Base-by-base conservation (phyloP, 2,329 filamentous ascomycete genomes). In the Paramyrothecium roridum region DNA sequence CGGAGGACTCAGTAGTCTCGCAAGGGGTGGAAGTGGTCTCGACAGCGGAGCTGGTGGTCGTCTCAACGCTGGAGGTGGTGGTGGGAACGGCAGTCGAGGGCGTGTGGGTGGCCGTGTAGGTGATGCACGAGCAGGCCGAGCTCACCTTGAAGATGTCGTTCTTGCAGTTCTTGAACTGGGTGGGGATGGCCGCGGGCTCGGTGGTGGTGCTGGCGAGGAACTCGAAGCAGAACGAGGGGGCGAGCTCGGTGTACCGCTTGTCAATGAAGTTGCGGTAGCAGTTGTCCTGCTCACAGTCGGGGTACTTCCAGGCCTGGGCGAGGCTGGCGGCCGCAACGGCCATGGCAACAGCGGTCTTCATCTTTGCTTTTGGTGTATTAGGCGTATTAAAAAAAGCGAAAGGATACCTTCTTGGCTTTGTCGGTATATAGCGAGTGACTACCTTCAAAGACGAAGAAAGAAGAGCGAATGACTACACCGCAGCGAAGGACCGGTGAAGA, bases 201-300 rank as follows among this genome's bases (percentile, higher is more conserved):
- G 49, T 51, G 49, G 56, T 51, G 16, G 54, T 54, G 26, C 37
- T 40, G 8, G 48, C 47, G 30, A 68, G 57, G 52, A 58, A 67
- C 1, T 55, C 58, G 2, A 61, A 34, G 54, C 66, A 68, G 59
- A 67, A 68, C 13, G 21, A 26, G 34, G 53, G 57, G 52, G 57
- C 58, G 21, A 59, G 53, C 20, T 54, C 54, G 19, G 57, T 52
- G 52, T 63, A 65, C 46, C 64, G 63, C 2, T 52, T 8, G 54
- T 68, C 62, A 30, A 62, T 56, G 50, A 68, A 48, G 49, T 67
- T 63, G 52, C 60, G 59, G 58, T 66, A 68, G 61, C 66, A 68
- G 55, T 63, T 63, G 40, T 62, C 56, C 6, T 50, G 20, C 22
- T 61, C 49, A 17, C 49, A 51, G 49, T 51, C 30, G 49, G 49